These are phyloP conservation scores for Monoraphidium neglectum DNA, from an alignment of 139 green algal species.

Conservation along the genomic window DNA sequence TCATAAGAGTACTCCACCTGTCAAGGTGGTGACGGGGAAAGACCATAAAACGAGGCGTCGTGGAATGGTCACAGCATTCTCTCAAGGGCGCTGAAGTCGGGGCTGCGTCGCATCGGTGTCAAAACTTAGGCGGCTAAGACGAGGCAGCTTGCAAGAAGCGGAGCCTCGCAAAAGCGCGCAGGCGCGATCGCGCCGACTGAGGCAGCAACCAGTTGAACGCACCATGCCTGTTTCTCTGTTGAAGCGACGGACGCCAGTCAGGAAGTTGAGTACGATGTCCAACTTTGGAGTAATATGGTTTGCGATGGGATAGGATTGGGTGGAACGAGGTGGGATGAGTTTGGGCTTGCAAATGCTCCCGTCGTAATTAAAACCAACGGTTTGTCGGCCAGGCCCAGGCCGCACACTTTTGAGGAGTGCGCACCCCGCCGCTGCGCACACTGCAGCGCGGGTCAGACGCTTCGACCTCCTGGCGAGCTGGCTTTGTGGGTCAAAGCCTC, in stretches of 20 bases:
- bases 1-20: no score
- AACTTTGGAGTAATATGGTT: neutral
- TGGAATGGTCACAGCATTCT: no score
- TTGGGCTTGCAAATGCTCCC: neutral
- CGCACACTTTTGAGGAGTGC: neutral
- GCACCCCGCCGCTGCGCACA: neutral
- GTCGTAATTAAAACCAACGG: neutral
- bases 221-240: slow-evolving; percentile 9
- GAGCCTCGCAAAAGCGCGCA: no score
- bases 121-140: no score
- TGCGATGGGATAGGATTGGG: neutral
- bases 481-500: neutral
- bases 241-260: slow-evolving; percentile 7
- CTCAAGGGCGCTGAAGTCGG: no score
- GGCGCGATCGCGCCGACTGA: no score
- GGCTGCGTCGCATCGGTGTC: no score
- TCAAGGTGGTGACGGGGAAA: no score
- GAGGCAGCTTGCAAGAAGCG: no score
- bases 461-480: neutral
- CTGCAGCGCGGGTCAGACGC: neutral
- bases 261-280: slow-evolving; percentile 20
- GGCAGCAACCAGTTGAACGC: no score
- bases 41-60: no score
- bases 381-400: neutral
- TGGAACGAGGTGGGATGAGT: neutral